Conservation (phyloP, 2,329 filamentous ascomycete genomes). For the Ilyonectria destructans region DNA sequence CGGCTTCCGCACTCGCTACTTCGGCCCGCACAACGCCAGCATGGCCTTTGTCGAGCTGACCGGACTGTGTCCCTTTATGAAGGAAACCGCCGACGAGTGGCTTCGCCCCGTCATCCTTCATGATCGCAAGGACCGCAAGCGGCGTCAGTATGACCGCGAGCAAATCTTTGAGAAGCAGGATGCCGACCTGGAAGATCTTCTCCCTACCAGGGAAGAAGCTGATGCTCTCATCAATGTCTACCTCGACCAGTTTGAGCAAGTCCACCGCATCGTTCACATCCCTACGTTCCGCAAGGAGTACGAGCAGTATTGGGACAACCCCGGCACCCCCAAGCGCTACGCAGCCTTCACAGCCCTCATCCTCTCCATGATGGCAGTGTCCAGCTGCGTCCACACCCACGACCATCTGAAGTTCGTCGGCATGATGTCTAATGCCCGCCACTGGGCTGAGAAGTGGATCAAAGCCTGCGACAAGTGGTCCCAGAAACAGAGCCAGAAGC, state of each 20-base stretch:
- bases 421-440: slow-evolving; percentile 71
- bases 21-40: slow-evolving; percentile 73
- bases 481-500: slow-evolving; percentile 72
- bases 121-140: slow-evolving; percentile 70
- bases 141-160: slow-evolving; percentile 69
- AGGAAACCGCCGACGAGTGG: slow-evolving; percentile 75
- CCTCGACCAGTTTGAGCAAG: slow-evolving; percentile 70
- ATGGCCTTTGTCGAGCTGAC: slow-evolving; percentile 73
- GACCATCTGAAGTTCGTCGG: slow-evolving; percentile 70
- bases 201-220: slow-evolving; percentile 65
- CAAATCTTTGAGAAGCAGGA: slow-evolving; percentile 65
- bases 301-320: slow-evolving; percentile 67
- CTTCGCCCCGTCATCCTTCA: slow-evolving; percentile 72
- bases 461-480: slow-evolving; percentile 71
- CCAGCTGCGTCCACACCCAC: slow-evolving; percentile 71
- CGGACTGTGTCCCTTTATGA: slow-evolving; percentile 74
- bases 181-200: slow-evolving; percentile 64
- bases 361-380: slow-evolving; percentile 74
- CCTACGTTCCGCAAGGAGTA: slow-evolving; percentile 73
- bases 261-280: slow-evolving; percentile 73
- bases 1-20: slow-evolving; percentile 74
- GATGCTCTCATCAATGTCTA: slow-evolving; percentile 67
- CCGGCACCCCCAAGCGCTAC: slow-evolving; percentile 59
- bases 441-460: slow-evolving; percentile 71
- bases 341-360: slow-evolving; percentile 72